Evolutionary conservation across 1,284 basidiomycete species (phyloP).

Genomic region (Malassezia equina): DNA sequence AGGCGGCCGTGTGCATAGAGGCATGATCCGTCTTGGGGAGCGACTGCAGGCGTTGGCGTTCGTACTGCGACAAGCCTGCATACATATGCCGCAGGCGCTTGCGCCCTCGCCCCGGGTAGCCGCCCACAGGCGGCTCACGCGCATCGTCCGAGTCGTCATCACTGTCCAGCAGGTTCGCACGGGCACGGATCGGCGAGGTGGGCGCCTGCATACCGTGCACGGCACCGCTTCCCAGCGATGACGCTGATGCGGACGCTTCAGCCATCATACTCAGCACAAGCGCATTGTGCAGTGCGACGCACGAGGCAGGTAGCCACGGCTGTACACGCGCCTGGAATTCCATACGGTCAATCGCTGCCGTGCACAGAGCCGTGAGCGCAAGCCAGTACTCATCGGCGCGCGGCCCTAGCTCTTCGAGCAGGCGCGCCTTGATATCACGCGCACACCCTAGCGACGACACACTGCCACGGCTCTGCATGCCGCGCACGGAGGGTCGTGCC

Average conservation of each 20-base stretch:
- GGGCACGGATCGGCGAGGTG: slow-evolving; percentile 19
- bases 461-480: background rate
- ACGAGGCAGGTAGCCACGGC: slow-evolving; percentile 30
- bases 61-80: slow-evolving; percentile 33
- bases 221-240: slow-evolving; percentile 3
- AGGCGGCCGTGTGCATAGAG: slow-evolving; percentile 21
- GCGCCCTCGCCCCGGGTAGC: slow-evolving; percentile 18
- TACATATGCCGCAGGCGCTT: slow-evolving; percentile 43
- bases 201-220: slow-evolving; percentile 15
- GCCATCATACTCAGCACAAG: slow-evolving; percentile 50
- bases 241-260: slow-evolving; percentile 45
- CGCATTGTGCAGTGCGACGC: slow-evolving; percentile 50
- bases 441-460: background rate
- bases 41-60: slow-evolving; percentile 36
- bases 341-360: slow-evolving; percentile 45
- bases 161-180: slow-evolving; percentile 15
- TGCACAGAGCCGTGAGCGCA: slow-evolving; percentile 47
- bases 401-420: slow-evolving; percentile 29
- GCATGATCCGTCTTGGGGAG: slow-evolving; percentile 28
- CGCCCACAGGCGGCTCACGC: slow-evolving; percentile 8
- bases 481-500: slow-evolving; percentile 2
- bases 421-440: slow-evolving; percentile 10
- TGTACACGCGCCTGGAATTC: slow-evolving; percentile 47
- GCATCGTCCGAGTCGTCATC: slow-evolving; percentile 26
- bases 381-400: slow-evolving; percentile 48